phyloP scores from a whole-genome alignment of 805 yeast genomes.

The Cephaloascus albidus region DNA sequence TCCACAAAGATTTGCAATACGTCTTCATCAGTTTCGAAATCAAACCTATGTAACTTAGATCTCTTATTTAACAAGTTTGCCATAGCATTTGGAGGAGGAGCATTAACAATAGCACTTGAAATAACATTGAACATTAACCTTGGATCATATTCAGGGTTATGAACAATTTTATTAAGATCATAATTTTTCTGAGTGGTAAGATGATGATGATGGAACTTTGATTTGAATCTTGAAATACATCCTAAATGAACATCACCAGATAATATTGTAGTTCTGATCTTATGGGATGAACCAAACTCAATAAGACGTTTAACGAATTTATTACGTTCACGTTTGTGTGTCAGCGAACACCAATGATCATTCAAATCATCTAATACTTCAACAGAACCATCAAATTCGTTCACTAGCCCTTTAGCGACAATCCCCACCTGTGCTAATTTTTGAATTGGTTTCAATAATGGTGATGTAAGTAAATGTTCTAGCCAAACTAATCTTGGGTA shows the following conservation, averaged over 20 bases:
- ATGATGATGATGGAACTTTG: constrained; percentile 39
- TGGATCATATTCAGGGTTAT: constrained; percentile 59
- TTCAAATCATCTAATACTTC: constrained; percentile 89
- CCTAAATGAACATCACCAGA: constrained; percentile 94
- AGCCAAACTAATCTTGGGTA: constrained; percentile 92
- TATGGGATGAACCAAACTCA: constrained; percentile 52
- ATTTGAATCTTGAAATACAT: constrained; percentile 68
- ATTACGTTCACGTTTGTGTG: constrained; percentile 85
- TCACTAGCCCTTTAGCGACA: constrained; percentile 63
- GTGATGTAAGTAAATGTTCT: constrained; percentile 62
- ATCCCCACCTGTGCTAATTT: constrained; percentile 51
- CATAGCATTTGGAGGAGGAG: constrained; percentile 90
- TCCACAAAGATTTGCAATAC: constrained; percentile 60
- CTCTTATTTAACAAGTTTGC: constrained; percentile 64
- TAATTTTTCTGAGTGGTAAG: constrained; percentile 18
- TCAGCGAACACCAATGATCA: constrained; percentile 93
- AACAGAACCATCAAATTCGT: constrained; percentile 86
- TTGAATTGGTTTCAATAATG: constrained; percentile 52
- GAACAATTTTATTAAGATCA: constrained; percentile 29
- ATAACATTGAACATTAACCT: constrained; percentile 74
- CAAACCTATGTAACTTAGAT: constrained; percentile 60
- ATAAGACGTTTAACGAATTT: constrained; percentile 49
- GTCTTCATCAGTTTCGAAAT: constrained; percentile 63
- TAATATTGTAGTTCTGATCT: constrained; percentile 72
- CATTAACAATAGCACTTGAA: constrained; percentile 83